Percentiles rank a stretch among this genome's conserved stretches.
Conservation (phyloP, 163 green algal species). For the Scenedesmus sp. region DNA sequence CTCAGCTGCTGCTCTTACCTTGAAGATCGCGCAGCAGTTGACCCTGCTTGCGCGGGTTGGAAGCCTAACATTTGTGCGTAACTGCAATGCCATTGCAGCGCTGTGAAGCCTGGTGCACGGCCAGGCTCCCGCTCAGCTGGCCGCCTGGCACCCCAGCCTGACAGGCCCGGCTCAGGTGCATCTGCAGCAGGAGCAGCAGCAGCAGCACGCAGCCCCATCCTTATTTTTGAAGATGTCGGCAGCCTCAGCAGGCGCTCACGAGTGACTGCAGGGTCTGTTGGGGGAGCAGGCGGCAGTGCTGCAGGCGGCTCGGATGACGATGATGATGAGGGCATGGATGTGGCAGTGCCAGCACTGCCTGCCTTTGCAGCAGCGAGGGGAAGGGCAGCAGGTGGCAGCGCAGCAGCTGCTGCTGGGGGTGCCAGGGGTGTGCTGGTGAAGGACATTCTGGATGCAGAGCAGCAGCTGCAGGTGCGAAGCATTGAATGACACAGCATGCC, state of each 20-base stretch:
- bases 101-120: constrained; percentile 12
- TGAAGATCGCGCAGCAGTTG: no score
- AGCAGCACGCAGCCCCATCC: constrained; percentile 52
- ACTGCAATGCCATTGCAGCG: background rate
- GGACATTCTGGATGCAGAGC: constrained; percentile 71
- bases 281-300: background rate
- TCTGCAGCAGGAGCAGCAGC: background rate
- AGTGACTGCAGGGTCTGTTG: background rate
- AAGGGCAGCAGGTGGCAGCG: constrained; percentile 25
- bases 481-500: background rate
- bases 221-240: constrained; percentile 58
- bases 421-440: constrained; percentile 71
- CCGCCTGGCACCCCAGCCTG: background rate
- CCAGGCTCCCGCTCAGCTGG: constrained; percentile 23
- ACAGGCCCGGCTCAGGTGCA: background rate
- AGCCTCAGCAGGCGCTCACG: background rate
- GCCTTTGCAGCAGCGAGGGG: constrained; percentile 49
- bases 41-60: no score
- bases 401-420: constrained; percentile 10
- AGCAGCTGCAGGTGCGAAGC: constrained; percentile 66
- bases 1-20: no score
- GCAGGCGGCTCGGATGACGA: constrained; percentile 40
- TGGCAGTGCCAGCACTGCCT: constrained; percentile 33
- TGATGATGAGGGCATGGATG: constrained; percentile 65
- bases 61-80: no score